phyloP scores from a whole-genome alignment of 2,329 filamentous ascomycete genomes.

The Byssoonygena ceratinophila region DNA sequence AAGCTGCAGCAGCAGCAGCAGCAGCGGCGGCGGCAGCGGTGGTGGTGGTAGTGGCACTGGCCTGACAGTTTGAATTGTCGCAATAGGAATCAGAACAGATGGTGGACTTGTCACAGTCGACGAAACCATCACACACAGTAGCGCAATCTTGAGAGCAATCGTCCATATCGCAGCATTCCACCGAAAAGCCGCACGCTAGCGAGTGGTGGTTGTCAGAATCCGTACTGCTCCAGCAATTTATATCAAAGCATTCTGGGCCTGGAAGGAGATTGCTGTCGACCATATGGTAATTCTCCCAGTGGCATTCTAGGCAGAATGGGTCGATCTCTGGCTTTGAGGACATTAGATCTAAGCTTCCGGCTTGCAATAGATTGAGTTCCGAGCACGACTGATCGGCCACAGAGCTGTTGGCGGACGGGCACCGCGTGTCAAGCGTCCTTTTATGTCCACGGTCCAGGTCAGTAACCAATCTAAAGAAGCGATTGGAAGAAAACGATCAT shows the following conservation, averaged over 20 bases:
- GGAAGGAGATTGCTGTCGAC: conserved; percentile 24
- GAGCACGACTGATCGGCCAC: not conserved
- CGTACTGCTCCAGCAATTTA: conserved; percentile 24
- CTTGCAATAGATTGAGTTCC: not conserved
- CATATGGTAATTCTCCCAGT: conserved; percentile 33
- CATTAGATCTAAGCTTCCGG: conserved; percentile 9
- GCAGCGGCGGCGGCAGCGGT: too few relatives aligned
- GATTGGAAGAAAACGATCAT: not conserved
- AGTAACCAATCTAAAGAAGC: not conserved
- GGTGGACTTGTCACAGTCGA: conserved; percentile 31
- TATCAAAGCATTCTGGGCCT: conserved; percentile 18
- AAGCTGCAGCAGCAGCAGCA: too few relatives aligned
- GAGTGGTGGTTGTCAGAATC: conserved; percentile 23
- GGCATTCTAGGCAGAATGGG: conserved; percentile 34
- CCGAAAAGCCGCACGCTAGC: conserved; percentile 20
- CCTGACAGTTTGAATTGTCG: conserved; percentile 23
- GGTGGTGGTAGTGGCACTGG: conserved; percentile 24
- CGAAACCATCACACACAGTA: conserved; percentile 34
- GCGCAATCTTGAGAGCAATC: conserved; percentile 30
- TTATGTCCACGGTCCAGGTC: not conserved
- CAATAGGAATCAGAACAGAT: conserved; percentile 30
- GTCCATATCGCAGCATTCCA: conserved; percentile 32
- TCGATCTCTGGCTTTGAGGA: conserved; percentile 13
- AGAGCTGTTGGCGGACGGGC: not conserved
- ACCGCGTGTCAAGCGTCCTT: not conserved